Percentiles rank a stretch among this genome's conserved stretches.
phyloP scores from a whole-genome alignment of 768 basidiomycete genomes.

The Serendipita sp. region DNA sequence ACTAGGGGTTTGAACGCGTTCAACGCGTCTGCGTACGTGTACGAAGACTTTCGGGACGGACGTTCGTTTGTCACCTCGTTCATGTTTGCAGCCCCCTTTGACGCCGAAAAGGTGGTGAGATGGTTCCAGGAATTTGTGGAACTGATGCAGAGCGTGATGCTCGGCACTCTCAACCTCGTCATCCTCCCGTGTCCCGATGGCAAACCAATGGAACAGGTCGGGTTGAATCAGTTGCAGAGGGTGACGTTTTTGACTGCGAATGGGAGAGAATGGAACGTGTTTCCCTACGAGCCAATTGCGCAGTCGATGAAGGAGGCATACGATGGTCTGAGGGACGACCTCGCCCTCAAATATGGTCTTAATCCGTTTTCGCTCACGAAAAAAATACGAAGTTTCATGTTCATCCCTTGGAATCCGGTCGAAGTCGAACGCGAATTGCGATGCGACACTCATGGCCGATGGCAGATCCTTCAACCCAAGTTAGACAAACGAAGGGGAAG shows the following conservation, averaged over 20 bases:
- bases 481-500: neutral
- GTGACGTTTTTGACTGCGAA: neutral
- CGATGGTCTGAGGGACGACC: neutral
- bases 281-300: neutral
- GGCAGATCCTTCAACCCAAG: neutral
- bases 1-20: neutral
- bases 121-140: constrained; percentile 6
- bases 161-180: constrained; percentile 1
- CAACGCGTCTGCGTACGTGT: constrained; percentile 1
- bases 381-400: constrained; percentile 1
- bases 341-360: neutral
- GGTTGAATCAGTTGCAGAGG: neutral
- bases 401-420: neutral
- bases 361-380: neutral
- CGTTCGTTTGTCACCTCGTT: constrained; percentile 3
- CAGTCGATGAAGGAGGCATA: neutral
- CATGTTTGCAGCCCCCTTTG: constrained; percentile 3
- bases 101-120: neutral
- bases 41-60: neutral
- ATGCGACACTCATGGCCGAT: neutral
- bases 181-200: neutral
- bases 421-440: neutral
- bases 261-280: neutral
- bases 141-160: neutral
- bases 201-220: neutral